phyloP scores from a whole-genome alignment of 495 filamentous ascomycete species.

The Aspergillus asperescens region DNA sequence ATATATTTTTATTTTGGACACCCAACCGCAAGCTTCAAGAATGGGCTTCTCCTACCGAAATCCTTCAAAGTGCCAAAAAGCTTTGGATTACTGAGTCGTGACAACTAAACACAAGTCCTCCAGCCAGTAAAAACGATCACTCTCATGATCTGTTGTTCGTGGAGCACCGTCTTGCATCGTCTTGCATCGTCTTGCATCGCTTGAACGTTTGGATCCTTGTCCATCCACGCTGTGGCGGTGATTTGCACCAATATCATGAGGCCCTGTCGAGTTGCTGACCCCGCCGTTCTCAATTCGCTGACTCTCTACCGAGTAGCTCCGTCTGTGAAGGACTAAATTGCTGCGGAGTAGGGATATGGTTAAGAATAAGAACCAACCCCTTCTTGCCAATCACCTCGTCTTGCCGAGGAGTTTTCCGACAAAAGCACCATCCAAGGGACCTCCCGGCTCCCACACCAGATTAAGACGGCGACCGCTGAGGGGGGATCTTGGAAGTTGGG shows the following conservation, averaged over 20 bases:
- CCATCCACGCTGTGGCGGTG: conserved; percentile 12
- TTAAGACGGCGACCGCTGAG: conserved; percentile 11
- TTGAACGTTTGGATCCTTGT: conserved; percentile 9
- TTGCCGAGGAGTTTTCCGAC: not conserved
- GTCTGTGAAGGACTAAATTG: not conserved
- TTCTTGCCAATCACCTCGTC: not conserved
- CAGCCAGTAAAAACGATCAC: conserved; percentile 4
- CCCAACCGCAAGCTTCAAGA: not conserved
- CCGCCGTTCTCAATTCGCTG: not conserved
- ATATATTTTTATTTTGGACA: too few relatives aligned
- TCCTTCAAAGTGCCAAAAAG: not conserved
- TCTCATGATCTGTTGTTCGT: conserved; percentile 1
- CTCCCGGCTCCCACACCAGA: not conserved
- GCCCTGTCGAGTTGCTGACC: not conserved
- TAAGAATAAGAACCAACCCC: not conserved
- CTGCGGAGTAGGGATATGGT: not conserved
- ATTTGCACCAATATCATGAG: not conserved
- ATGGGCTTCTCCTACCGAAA: not conserved
- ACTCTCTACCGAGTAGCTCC: not conserved
- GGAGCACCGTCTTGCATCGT: not conserved
- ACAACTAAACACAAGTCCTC: not conserved
- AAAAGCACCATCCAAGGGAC: not conserved
- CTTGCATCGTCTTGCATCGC: not conserved
- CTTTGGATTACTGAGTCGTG: not conserved
- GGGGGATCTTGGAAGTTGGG: conserved; percentile 26